Evolutionary conservation across 2,329 filamentous ascomycete species (phyloP).

Genomic region (Hirsutella minnesotensis): DNA sequence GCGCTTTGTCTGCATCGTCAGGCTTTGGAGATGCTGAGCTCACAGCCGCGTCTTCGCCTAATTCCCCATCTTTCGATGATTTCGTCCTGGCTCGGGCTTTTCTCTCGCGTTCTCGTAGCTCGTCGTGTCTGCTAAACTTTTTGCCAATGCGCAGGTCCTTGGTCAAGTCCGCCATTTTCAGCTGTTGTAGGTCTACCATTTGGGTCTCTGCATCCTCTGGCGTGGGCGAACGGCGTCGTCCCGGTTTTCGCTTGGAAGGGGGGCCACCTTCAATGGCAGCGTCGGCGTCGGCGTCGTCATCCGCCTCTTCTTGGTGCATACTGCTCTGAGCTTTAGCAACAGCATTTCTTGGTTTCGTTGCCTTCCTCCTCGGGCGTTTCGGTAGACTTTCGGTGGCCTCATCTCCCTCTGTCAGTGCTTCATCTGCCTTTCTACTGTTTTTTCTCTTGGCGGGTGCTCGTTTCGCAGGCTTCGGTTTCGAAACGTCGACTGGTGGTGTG

Average conservation of each 20-base stretch:
- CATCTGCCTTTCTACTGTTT: neutral
- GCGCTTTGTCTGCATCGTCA: conserved; percentile 3
- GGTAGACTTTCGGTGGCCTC: conserved; percentile 13
- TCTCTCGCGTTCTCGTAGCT: conserved; percentile 56
- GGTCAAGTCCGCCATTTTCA: conserved; percentile 64
- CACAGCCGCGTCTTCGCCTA: conserved; percentile 9
- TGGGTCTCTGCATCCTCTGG: conserved; percentile 52
- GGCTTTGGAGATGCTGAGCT: conserved; percentile 8
- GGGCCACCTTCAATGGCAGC: conserved; percentile 11
- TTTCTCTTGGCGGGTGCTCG: neutral
- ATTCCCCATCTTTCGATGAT: conserved; percentile 13
- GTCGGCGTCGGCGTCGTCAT: conserved; percentile 7
- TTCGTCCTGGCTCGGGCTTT: conserved; percentile 23
- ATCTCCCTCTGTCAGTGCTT: conserved; percentile 4
- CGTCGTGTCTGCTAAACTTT: conserved; percentile 61
- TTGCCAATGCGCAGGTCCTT: conserved; percentile 60
- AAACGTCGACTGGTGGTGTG: neutral
- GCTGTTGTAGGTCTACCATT: conserved; percentile 50
- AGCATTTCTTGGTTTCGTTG: conserved; percentile 11
- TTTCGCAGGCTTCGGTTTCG: conserved; percentile 3
- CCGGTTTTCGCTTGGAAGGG: conserved; percentile 12
- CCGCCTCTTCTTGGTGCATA: conserved; percentile 12
- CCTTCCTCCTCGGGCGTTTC: conserved; percentile 21
- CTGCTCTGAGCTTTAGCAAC: conserved; percentile 10
- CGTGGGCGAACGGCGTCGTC: conserved; percentile 36